Base-by-base conservation (phyloP, 495 filamentous ascomycete species). In the Pyrenopolyporus hunteri region DNA sequence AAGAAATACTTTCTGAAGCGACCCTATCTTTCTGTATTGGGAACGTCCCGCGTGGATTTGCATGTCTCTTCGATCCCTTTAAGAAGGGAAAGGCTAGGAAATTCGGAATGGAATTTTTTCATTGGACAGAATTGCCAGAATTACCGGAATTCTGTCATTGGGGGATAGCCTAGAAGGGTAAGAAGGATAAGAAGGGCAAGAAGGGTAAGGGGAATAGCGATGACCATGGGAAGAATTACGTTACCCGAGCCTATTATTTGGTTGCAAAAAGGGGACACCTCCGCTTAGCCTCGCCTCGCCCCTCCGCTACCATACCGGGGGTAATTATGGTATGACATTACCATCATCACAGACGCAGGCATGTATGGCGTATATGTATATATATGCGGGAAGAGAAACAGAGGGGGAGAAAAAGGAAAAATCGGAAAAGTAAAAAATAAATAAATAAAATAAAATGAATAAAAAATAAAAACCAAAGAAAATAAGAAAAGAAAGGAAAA, bases 81-180 rank as follows among this genome's bases (percentile, higher is more conserved):
- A 22, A 31, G 33, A 31, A 53, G 23, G 44, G 36, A 58, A 70
- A 25, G 59, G 47, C 40, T 36, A 47, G 39, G 36, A 51, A 65
- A 52, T 32, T 44, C n/a, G 39, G 31, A 62, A 36, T 51, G 25
- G 20, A 54, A 55, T 69, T 67, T 67, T 69, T 19, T 67, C n/a
- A 69, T 71, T 71, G 63, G 69, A 52, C 47, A n/a, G 42, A 58
- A 65, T 63, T 69, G n/a, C 26, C 3, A 9, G 48, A 31, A 67
- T 62, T n/a, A n/a, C n/a, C n/a, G n/a, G n/a, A n/a, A 44, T 59
- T 49, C 64, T 13, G 28, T 22, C 40, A 49, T 37, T 42, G 43
- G 36, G 53, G 33, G 22, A 57, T 37, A 20, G 44, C 37, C 49
- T 48, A 13, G 58, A 58, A 64, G 60, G 55, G 60, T 64, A 64